Evolutionary conservation across 768 basidiomycete species (phyloP).

Genomic region (Kwoniella shandongensis): DNA sequence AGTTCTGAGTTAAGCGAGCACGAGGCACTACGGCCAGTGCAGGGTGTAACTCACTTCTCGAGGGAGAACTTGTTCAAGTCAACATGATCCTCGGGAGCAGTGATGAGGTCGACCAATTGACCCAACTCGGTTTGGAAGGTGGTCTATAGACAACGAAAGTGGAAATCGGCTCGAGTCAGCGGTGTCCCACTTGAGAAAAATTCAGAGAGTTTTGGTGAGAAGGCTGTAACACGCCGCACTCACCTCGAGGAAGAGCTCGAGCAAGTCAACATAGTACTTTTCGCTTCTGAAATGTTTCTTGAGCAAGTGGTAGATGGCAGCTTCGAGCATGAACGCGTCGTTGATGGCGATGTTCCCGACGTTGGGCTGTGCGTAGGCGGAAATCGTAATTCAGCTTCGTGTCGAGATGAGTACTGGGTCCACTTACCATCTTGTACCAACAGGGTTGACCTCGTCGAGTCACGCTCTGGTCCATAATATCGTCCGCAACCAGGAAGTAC

Average conservation of each 20-base stretch:
- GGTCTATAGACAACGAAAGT: too few relatives aligned
- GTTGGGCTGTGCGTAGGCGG: constrained; percentile 49
- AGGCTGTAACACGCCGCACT: too few relatives aligned
- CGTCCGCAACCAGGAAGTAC: constrained; percentile 90
- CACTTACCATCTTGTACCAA: constrained; percentile 71
- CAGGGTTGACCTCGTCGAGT: constrained; percentile 93
- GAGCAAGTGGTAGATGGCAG: constrained; percentile 85
- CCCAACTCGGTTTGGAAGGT: constrained; percentile 94
- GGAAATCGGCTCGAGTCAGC: neutral
- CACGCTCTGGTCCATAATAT: constrained; percentile 94
- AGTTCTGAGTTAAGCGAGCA: constrained; percentile 6
- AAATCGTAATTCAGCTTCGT: too few relatives aligned
- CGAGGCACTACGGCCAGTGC: neutral
- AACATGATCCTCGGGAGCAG: constrained; percentile 84
- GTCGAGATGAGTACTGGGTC: neutral
- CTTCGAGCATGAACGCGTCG: constrained; percentile 94
- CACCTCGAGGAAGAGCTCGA: constrained; percentile 89
- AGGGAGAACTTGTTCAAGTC: constrained; percentile 86
- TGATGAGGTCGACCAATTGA: constrained; percentile 92
- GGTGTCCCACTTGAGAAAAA: neutral
- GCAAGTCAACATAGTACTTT: constrained; percentile 78
- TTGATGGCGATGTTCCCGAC: constrained; percentile 89
- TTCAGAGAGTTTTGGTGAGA: neutral
- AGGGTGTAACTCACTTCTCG: constrained; percentile 61
- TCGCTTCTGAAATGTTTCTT: constrained; percentile 80